These are phyloP conservation scores for Elaeagnus macrophylla DNA, from an alignment of 306 rosid genomes.

Conservation along the genomic window DNA sequence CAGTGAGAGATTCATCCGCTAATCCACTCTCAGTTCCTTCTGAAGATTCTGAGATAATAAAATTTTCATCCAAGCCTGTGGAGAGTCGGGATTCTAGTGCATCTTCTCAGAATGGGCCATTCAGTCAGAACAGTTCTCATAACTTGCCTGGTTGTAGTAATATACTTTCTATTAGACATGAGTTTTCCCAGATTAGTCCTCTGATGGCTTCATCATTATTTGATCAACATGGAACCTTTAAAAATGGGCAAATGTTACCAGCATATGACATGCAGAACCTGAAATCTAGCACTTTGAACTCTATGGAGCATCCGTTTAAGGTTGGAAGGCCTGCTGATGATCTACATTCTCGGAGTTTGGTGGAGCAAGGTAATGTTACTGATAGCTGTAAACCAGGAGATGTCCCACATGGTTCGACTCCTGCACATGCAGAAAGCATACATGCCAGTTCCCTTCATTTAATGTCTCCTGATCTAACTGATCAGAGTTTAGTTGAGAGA, in stretches of 20 bases:
- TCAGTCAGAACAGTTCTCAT: conserved; percentile 40
- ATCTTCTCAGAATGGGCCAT: conserved; percentile 46
- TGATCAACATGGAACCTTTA: conserved; percentile 80
- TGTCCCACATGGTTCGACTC: conserved; percentile 31
- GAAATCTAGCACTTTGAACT: conserved; percentile 38
- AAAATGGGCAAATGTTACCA: conserved; percentile 57
- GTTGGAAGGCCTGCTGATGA: conserved; percentile 45
- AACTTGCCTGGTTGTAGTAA: conserved; percentile 34
- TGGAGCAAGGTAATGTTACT: conserved; percentile 35
- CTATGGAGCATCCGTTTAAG: conserved; percentile 36
- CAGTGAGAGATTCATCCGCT: conserved; percentile 35
- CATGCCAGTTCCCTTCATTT: conserved; percentile 27
- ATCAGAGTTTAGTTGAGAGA: conserved; percentile 40
- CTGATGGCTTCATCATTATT: conserved; percentile 97
- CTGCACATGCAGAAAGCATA: conserved; percentile 31
- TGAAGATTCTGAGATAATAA: conserved; percentile 38
- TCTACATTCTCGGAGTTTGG: conserved; percentile 39
- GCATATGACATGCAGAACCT: conserved; percentile 28
- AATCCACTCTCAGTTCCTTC: conserved; percentile 33
- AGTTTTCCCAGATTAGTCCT: conserved; percentile 60
- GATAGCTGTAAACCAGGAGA: conserved; percentile 39
- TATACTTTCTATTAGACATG: conserved; percentile 46
- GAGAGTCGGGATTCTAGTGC: conserved; percentile 41
- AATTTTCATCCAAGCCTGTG: conserved; percentile 47
- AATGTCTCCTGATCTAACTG: conserved; percentile 36